Conservation (phyloP, 495 filamentous ascomycete species). For the Chaetomidium leptoderma region DNA sequence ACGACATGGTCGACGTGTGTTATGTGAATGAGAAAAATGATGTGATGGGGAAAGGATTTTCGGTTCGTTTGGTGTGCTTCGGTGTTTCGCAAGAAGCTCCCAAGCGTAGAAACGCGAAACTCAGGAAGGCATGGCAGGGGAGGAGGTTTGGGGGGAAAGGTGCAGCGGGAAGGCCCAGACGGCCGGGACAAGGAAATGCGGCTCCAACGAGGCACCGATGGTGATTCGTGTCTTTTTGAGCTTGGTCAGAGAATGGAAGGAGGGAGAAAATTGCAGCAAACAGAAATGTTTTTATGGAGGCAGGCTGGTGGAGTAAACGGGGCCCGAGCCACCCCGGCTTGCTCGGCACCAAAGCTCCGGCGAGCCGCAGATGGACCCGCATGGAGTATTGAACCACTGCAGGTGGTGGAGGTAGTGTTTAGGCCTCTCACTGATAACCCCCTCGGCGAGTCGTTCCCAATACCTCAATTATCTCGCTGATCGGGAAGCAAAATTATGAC, state of each 20-base stretch:
- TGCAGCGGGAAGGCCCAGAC: constrained; percentile 9
- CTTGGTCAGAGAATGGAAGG: constrained; percentile 21
- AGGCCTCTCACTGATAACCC: too few species aligned
- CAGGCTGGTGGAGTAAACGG: constrained; percentile 15
- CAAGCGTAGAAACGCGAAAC: constrained; percentile 16
- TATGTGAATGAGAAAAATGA: neutral
- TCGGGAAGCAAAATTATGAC: neutral
- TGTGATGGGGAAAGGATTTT: constrained; percentile 14
- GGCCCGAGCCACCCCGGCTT: constrained; percentile 20
- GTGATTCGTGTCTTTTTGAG: constrained; percentile 38
- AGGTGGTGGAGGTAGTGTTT: too few species aligned
- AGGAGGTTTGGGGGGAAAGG: constrained; percentile 12
- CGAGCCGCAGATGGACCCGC: constrained; percentile 1
- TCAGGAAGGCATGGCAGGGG: constrained; percentile 21
- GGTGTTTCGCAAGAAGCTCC: constrained; percentile 23
- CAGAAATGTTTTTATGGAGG: constrained; percentile 22
- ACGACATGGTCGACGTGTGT: constrained; percentile 20
- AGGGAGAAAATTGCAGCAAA: constrained; percentile 23
- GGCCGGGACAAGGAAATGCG: constrained; percentile 16
- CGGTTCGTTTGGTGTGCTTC: constrained; percentile 13
- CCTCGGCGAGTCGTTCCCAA: too few species aligned
- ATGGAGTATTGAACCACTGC: too few species aligned
- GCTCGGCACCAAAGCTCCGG: constrained; percentile 5
- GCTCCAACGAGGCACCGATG: constrained; percentile 20
- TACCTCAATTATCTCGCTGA: neutral